Conservation (phyloP, 2,329 filamentous ascomycete genomes). For the Mycosphaerelloides madeirae region DNA sequence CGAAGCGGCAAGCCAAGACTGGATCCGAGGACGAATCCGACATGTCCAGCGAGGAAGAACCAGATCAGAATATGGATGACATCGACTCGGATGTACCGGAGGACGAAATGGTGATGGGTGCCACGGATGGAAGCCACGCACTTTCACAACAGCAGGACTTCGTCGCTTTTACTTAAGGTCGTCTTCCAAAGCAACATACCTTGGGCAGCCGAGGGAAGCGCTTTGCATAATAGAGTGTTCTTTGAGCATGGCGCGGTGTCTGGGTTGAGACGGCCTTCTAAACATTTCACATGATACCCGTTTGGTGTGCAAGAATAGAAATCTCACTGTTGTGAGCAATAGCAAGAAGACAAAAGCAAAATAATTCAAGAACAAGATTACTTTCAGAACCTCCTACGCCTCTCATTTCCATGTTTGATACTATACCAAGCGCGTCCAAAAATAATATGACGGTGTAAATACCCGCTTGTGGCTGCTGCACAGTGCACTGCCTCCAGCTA, state of each 20-base stretch:
- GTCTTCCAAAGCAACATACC: not conserved
- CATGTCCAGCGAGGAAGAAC: conserved; percentile 65
- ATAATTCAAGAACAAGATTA: not conserved
- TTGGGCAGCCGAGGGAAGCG: not conserved
- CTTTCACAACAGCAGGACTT: conserved; percentile 52
- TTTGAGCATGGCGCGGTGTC: too few species aligned
- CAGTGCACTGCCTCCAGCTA: too few species aligned
- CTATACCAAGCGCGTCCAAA: not conserved
- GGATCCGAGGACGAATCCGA: conserved; percentile 45
- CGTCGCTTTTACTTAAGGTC: conserved; percentile 38
- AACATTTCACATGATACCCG: conserved; percentile 4
- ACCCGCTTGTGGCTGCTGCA: too few species aligned
- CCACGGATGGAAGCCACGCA: conserved; percentile 39
- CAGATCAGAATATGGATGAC: conserved; percentile 4
- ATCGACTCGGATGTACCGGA: conserved; percentile 65
- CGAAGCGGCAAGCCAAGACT: conserved; percentile 40
- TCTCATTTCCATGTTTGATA: not conserved
- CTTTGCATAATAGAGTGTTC: too few species aligned
- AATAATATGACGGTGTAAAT: too few species aligned
- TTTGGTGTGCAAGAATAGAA: not conserved
- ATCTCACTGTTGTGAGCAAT: too few species aligned
- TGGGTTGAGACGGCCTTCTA: not conserved
- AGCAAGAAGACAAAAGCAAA: too few species aligned
- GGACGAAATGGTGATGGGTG: conserved; percentile 34
- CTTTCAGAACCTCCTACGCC: not conserved